Evolutionary conservation across 2,329 filamentous ascomycete genomes (phyloP), one percentile per base, ranked within the genome.

Genomic region (Pyricularia pennisetigena): DNA sequence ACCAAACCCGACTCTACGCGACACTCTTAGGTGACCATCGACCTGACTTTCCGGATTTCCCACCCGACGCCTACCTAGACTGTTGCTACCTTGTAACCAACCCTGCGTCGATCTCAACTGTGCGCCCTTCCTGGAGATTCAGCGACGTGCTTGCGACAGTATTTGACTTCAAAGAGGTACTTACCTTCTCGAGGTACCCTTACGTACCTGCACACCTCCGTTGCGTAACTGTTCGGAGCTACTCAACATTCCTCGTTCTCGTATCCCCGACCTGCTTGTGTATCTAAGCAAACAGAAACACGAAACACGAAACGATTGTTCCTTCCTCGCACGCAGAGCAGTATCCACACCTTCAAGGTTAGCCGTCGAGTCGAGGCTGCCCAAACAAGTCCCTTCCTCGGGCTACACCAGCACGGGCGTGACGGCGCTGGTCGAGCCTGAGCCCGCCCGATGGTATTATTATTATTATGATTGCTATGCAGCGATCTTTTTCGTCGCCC

Each of bases 401-500:
- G 59, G 59, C 59, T 20, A 62, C 59, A 62, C 59, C 59, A 62
- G 59, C 59, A 62, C 59, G 59, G 59, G 24, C 71, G 67, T 65
- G 24, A 66, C 62, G 68, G 69, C 59, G 59, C 71, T 73, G 70
- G 71, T 71, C 70, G 72, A 73, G 72, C 71, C 70, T 71, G 72
- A 74, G 72, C 70, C 69, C 28, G 68, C 74, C 76, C 74, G 75
- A 83, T 82, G 81, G 79, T 77, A 77, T 78, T 82, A 83, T 76
- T 82, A 83, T 76, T 35, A 35, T 35, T 78, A 86, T 87, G 83
- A 84, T 85, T 76, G 83, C 85, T 78, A 86, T 87, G 85, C 84
- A 87, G 79, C 83, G 83, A 74, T 87, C 85, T 71, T 80, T 85
- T 71, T 88, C 87, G 72, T 88, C 87, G 77, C 84, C 86, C 73